Base-by-base conservation (phyloP, 768 basidiomycete genomes). In the Lepiota subincarnata region DNA sequence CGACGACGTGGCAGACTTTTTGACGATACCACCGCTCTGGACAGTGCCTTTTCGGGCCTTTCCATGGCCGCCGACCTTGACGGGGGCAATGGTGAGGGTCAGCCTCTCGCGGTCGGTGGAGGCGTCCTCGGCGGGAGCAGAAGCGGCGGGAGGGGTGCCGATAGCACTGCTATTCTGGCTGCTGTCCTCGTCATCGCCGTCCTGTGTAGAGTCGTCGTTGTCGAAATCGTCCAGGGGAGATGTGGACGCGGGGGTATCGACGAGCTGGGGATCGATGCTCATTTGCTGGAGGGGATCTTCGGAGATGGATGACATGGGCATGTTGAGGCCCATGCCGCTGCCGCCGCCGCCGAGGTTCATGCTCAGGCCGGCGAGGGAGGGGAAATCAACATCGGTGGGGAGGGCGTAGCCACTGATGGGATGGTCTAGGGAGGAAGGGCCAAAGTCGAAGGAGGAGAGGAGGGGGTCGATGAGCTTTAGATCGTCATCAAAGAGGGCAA, bases 241-340 rank as follows among this genome's bases (percentile, higher is more conserved):
- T 0, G 62, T 18, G 28, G 69, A 64, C 20, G 83, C 66, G 3
- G 86, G 85, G 0, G 86, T 85, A 37, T 76, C 83, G 53, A 90
- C 84, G 50, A 90, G 82, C 65, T 86, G 85, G 0, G 89, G 89
- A 65, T 92, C 86, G 64, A 92, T 91, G 42, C 66, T 72, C 49
- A 62, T 59, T 49, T 52, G 56, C 48, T 38, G 24, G 19, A 48
- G 35, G 38, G 53, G 54, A 39, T 61, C 58, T 46, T 52, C 46
- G 22, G 37, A 39, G n/a, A 56, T 58, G 28, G 59, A 56, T 48
- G 53, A 55, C 20, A 57, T 59, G 44, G 56, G 59, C n/a, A 61
- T 44, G 12, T 47, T 47, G 45, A 47, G 45, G 45, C 34, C 55
- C 55, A 54, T 50, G 22, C 19, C 45, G 18, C 39, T 44, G n/a